Percentiles rank a stretch among this genome's conserved stretches.
Conservation (phyloP, 495 filamentous ascomycete genomes). For the Penicillium waksmanii region DNA sequence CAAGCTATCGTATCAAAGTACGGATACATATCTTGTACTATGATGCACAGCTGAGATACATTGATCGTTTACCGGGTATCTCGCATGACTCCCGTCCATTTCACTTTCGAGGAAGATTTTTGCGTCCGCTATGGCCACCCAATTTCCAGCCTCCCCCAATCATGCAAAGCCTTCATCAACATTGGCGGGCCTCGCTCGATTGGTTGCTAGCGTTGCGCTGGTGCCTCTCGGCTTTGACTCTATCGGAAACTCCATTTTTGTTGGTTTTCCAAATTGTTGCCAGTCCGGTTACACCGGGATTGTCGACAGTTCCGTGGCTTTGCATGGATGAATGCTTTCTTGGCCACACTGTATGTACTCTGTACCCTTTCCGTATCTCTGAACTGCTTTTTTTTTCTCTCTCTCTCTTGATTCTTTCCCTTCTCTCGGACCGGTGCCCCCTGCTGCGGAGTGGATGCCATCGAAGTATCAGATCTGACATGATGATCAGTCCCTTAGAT, state of each 20-base stretch:
- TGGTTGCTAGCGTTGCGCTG: neutral
- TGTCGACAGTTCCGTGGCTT: neutral
- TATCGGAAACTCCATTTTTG: neutral
- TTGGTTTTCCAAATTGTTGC: neutral
- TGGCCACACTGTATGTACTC: neutral
- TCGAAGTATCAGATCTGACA: slow-evolving; percentile 23
- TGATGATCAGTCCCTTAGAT: slow-evolving; percentile 17
- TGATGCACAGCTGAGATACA: neutral
- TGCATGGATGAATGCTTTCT: neutral
- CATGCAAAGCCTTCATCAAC: neutral
- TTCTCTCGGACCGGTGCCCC: neutral
- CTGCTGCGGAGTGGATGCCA: slow-evolving; percentile 1
- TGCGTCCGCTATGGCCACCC: neutral
- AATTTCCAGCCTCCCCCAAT: slow-evolving; percentile 5
- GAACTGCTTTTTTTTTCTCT: neutral
- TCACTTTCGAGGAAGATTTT: neutral
- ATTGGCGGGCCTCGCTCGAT: slow-evolving; percentile 1
- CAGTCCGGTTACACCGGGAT: neutral
- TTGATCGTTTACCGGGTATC: neutral
- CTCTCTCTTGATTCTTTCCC: neutral
- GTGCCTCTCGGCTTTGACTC: neutral
- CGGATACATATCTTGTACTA: neutral
- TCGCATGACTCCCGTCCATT: neutral
- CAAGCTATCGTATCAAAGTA: neutral
- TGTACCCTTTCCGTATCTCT: neutral